Conservation (phyloP, 2,329 filamentous ascomycete species). For the Talaromyces pinophilus region DNA sequence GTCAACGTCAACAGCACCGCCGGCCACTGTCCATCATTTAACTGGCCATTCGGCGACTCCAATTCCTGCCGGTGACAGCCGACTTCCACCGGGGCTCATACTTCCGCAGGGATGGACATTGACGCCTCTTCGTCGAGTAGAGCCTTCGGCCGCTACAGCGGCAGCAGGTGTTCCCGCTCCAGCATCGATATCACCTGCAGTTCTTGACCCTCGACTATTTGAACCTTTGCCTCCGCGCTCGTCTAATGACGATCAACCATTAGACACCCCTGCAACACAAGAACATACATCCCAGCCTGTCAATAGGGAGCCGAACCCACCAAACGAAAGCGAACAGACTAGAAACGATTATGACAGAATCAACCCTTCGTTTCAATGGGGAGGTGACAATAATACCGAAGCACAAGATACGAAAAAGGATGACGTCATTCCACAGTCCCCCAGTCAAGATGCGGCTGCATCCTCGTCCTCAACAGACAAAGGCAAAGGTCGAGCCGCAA, state of each 20-base stretch:
- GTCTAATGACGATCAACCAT: neutral
- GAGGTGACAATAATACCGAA: neutral
- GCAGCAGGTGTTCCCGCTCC: neutral
- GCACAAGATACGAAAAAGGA: conserved; percentile 35
- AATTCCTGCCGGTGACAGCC: conserved; percentile 46
- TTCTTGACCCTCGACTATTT: conserved; percentile 14
- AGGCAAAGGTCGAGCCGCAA: conserved; percentile 38
- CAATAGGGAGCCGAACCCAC: neutral
- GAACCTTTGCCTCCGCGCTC: neutral
- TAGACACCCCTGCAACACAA: neutral
- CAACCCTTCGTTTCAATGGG: conserved; percentile 13
- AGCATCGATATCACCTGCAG: neutral
- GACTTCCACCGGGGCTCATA: conserved; percentile 53
- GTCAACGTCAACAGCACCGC: neutral
- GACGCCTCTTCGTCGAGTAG: conserved; percentile 46
- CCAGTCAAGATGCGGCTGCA: conserved; percentile 2
- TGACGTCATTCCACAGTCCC: conserved; percentile 26
- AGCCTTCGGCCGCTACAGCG: conserved; percentile 10
- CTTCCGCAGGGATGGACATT: conserved; percentile 57
- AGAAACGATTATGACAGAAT: conserved; percentile 4
- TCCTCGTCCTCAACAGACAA: conserved; percentile 30
- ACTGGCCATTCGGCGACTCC: conserved; percentile 33
- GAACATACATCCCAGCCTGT: neutral
- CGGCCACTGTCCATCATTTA: conserved; percentile 33
- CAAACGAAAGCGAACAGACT: neutral